Percentiles rank a stretch among this genome's conserved stretches.
Evolutionary conservation across 352 stramenopile genomes (phyloP).

Genomic region (Plasmopara viticola): DNA sequence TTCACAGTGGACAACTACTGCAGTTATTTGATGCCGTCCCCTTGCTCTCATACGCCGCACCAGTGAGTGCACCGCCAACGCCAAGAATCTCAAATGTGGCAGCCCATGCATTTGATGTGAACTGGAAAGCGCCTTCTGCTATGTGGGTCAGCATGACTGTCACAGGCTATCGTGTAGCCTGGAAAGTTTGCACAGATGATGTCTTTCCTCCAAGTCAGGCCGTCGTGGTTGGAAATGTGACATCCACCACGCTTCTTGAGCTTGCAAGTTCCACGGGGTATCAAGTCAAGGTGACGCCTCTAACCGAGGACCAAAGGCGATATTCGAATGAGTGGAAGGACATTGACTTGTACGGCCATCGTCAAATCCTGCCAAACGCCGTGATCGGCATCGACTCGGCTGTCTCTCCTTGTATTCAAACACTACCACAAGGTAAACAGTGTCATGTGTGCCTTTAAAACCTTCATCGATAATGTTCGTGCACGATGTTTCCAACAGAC

Average conservation of each 20-base stretch:
- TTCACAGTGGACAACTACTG: constrained; percentile 58
- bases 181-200: constrained; percentile 34
- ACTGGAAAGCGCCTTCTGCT: constrained; percentile 57
- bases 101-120: constrained; percentile 68
- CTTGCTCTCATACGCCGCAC: constrained; percentile 60
- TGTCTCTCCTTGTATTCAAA: constrained; percentile 40
- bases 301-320: constrained; percentile 61
- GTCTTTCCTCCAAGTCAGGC: constrained; percentile 22
- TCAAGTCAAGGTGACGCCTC: constrained; percentile 65
- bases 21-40: constrained; percentile 47
- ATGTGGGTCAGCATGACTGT: constrained; percentile 73
- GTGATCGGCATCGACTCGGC: constrained; percentile 47
- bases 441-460: not conserved
- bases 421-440: constrained; percentile 35
- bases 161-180: constrained; percentile 77
- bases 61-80: constrained; percentile 24
- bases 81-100: constrained; percentile 74
- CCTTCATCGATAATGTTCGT: not conserved
- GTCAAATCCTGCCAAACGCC: constrained; percentile 35
- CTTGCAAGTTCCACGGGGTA: constrained; percentile 59
- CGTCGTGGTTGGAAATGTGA: constrained; percentile 84
- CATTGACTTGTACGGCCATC: constrained; percentile 86
- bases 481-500: constrained; percentile 34
- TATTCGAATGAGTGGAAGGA: constrained; percentile 35
- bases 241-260: constrained; percentile 81